Evolutionary conservation across 2,329 filamentous ascomycete genomes (phyloP).

Genomic region (Arthroderma sp.): DNA sequence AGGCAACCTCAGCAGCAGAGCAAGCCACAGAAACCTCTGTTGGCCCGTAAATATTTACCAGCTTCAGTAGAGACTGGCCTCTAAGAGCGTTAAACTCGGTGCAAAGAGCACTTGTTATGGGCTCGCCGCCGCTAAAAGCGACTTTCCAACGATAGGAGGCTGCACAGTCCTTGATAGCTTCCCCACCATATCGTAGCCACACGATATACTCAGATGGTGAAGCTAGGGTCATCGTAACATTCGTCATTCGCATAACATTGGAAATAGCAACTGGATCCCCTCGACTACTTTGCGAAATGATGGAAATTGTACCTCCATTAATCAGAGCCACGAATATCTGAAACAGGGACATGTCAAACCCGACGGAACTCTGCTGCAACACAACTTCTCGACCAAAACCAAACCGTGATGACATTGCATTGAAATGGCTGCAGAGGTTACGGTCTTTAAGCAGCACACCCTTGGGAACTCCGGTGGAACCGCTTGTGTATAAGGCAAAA

Average conservation of each 20-base stretch:
- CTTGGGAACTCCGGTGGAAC: slow-evolving; percentile 26
- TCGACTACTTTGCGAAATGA: slow-evolving; percentile 9
- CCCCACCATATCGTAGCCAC: slow-evolving; percentile 10
- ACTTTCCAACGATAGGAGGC: slow-evolving; percentile 7
- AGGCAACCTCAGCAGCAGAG: slow-evolving; percentile 10
- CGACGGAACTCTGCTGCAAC: slow-evolving; percentile 12
- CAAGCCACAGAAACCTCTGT: slow-evolving; percentile 15
- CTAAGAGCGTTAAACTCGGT: slow-evolving; percentile 7
- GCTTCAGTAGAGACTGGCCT: slow-evolving; percentile 7
- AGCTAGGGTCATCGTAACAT: slow-evolving; percentile 13
- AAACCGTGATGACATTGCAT: slow-evolving; percentile 7
- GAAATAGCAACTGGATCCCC: slow-evolving; percentile 13
- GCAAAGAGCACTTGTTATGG: slow-evolving; percentile 4
- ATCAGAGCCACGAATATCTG: slow-evolving; percentile 13
- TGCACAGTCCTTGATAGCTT: slow-evolving; percentile 7
- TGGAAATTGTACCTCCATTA: slow-evolving; percentile 12
- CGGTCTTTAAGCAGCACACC: slow-evolving; percentile 24
- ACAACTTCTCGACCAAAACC: slow-evolving; percentile 3
- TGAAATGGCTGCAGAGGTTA: slow-evolving; percentile 14
- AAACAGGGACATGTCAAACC: slow-evolving; percentile 10
- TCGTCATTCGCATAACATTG: slow-evolving; percentile 9
- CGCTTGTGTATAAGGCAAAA: slow-evolving; percentile 24
- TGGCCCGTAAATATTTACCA: slow-evolving; percentile 14
- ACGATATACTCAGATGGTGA: slow-evolving; percentile 15
- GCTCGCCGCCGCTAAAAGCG: slow-evolving; percentile 14